A percentile compares a stretch with the other conserved stretches of the same genome.
Conservation (phyloP, 2,329 filamentous ascomycete genomes). For the Tolypocladium cylindrosporum region DNA sequence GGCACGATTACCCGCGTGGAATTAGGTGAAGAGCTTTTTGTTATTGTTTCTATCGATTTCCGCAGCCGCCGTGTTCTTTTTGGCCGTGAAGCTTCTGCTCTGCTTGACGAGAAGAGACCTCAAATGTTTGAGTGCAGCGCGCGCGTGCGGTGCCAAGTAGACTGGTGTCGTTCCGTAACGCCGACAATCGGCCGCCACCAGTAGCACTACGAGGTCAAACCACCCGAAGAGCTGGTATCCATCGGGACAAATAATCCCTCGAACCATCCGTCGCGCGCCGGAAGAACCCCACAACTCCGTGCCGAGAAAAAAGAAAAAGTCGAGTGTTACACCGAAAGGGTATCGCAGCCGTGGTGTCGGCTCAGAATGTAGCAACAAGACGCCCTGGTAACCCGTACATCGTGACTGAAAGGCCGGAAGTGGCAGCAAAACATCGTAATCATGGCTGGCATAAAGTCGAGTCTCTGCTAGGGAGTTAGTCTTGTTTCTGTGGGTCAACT, state of each 20-base stretch:
- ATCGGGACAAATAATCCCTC: not conserved
- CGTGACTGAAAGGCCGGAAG: not conserved
- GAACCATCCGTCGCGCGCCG: not conserved
- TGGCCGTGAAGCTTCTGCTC: not conserved
- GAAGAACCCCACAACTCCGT: not conserved
- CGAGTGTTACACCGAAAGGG: not conserved
- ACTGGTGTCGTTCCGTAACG: not conserved
- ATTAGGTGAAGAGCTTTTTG: not conserved
- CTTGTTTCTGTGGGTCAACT: too few relatives aligned
- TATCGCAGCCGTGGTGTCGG: constrained; percentile 11
- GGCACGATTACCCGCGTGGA: not conserved
- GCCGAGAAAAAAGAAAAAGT: not conserved
- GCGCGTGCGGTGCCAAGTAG: not conserved
- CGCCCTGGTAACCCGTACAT: not conserved
- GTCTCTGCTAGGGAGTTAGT: not conserved
- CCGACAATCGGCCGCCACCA: not conserved
- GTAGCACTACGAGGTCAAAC: not conserved
- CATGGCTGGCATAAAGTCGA: not conserved
- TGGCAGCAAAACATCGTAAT: not conserved
- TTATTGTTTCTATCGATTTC: not conserved
- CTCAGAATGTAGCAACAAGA: not conserved
- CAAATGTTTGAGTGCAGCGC: not conserved
- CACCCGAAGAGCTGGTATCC: not conserved
- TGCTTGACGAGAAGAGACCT: not conserved
- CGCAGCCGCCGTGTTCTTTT: not conserved